Conservation (phyloP, 805 yeast species). For the Brettanomyces custersianus region DNA sequence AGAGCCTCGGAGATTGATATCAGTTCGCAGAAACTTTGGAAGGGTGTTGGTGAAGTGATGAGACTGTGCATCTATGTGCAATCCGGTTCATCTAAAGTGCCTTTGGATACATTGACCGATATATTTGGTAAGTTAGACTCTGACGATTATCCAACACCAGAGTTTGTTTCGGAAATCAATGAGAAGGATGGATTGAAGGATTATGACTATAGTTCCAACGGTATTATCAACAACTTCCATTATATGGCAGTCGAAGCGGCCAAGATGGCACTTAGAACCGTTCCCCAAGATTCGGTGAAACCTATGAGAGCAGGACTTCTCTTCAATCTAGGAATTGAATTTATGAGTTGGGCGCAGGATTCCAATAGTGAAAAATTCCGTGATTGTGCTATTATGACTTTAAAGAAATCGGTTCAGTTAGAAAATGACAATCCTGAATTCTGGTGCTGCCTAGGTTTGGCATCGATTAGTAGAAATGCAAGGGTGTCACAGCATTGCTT, state of each 20-base stretch:
- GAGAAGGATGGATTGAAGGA: background rate
- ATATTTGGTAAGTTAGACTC: slow-evolving; percentile 21
- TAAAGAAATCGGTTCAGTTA: slow-evolving; percentile 60
- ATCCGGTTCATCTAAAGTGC: slow-evolving; percentile 40
- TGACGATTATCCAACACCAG: slow-evolving; percentile 10
- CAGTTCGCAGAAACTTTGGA: slow-evolving; percentile 55
- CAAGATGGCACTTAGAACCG: slow-evolving; percentile 31
- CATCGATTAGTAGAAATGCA: slow-evolving; percentile 54
- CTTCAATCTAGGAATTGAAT: slow-evolving; percentile 67
- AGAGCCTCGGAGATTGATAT: slow-evolving; percentile 14
- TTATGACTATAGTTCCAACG: too few species aligned
- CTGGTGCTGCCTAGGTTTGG: slow-evolving; percentile 82
- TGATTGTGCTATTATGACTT: slow-evolving; percentile 42
- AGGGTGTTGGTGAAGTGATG: slow-evolving; percentile 48
- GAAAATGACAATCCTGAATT: slow-evolving; percentile 63
- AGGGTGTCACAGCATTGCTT: slow-evolving; percentile 87
- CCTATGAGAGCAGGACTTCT: slow-evolving; percentile 43
- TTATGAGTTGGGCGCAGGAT: slow-evolving; percentile 36
- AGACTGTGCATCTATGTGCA: slow-evolving; percentile 46
- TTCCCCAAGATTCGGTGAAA: slow-evolving; percentile 33
- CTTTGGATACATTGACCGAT: slow-evolving; percentile 27
- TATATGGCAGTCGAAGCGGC: slow-evolving; percentile 36
- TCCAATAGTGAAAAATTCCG: slow-evolving; percentile 23
- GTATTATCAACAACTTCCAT: slow-evolving; percentile 3
- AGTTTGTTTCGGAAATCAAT: background rate